A percentile compares a stretch with the other conserved stretches of the same genome.
Conservation (phyloP, 139 green algal species). For the Haematococcus lacustris region DNA sequence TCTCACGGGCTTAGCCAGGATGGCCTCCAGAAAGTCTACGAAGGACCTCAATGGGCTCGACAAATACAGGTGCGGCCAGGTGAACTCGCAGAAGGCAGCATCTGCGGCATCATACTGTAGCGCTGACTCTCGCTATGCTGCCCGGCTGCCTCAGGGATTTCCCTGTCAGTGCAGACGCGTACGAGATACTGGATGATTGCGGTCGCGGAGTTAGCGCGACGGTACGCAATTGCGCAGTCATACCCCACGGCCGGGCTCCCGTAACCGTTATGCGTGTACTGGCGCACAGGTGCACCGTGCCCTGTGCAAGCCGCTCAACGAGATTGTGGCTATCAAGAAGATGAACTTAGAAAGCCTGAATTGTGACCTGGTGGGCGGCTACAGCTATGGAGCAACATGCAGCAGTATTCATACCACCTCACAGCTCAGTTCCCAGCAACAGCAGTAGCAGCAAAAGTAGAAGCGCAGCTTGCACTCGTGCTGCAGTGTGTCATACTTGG, state of each 20-base stretch:
- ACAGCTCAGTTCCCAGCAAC: too few species aligned
- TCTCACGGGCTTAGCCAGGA: slow-evolving; percentile 13
- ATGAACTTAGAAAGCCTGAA: slow-evolving; percentile 93
- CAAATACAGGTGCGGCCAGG: slow-evolving; percentile 22
- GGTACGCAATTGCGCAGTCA: slow-evolving; percentile 82
- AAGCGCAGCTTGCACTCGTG: too few species aligned
- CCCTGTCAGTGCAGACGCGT: slow-evolving; percentile 62
- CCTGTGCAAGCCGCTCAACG: slow-evolving; percentile 57
- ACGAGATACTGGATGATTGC: slow-evolving; percentile 89
- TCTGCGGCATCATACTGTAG: too few species aligned
- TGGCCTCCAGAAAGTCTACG: slow-evolving; percentile 23
- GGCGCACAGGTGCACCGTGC: slow-evolving; percentile 76
- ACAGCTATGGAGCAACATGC: too few species aligned
- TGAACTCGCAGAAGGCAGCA: too few species aligned
- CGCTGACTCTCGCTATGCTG: too few species aligned
- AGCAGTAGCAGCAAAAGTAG: too few species aligned
- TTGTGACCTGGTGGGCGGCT: slow-evolving; percentile 58
- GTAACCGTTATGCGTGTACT: too few species aligned
- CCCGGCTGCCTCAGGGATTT: too few species aligned
- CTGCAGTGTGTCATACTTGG: too few species aligned
- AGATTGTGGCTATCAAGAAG: slow-evolving; percentile 90
- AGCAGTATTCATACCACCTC: too few species aligned
- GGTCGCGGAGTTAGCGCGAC: slow-evolving; percentile 87
- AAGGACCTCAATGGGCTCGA: slow-evolving; percentile 21
- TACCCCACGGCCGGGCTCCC: too few species aligned